Conservation (phyloP, 805 yeast genomes). For the Candida oleophila region DNA sequence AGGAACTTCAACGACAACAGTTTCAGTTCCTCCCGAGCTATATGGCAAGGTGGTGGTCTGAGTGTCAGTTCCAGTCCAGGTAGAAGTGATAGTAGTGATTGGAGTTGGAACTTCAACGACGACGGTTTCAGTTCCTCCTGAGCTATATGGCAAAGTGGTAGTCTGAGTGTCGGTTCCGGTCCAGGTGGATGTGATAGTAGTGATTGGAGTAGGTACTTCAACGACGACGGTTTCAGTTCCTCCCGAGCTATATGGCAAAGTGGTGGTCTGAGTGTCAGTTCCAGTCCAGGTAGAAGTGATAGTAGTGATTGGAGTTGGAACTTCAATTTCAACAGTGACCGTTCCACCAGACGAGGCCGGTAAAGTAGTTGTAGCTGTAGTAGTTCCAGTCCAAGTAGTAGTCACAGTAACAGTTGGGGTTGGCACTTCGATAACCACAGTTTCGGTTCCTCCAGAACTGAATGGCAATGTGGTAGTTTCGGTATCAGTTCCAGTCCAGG, state of each 20-base stretch:
- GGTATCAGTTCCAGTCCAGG: slow-evolving; percentile 11
- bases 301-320: slow-evolving; percentile 3
- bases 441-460: slow-evolving; percentile 1
- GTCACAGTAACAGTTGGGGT: slow-evolving; percentile 2
- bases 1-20: slow-evolving; percentile 19
- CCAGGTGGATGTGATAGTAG: slow-evolving; percentile 4
- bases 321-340: slow-evolving; percentile 1
- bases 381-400: slow-evolving; percentile 1
- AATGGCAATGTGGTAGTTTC: slow-evolving; percentile 9
- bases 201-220: slow-evolving; percentile 12
- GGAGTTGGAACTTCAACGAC: slow-evolving; percentile 18
- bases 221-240: slow-evolving; percentile 14
- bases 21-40: slow-evolving; percentile 15
- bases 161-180: slow-evolving; percentile 11
- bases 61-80: slow-evolving; percentile 20
- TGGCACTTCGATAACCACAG: slow-evolving; percentile 4
- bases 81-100: slow-evolving; percentile 9
- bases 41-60: slow-evolving; percentile 14
- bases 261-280: slow-evolving; percentile 8
- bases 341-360: slow-evolving; percentile 4
- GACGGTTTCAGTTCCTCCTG: slow-evolving; percentile 10
- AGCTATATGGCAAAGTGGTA: slow-evolving; percentile 8
- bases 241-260: slow-evolving; percentile 11
- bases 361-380: slow-evolving; percentile 8
- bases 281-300: slow-evolving; percentile 8